A percentile compares a stretch with the other conserved stretches of the same genome.
Evolutionary conservation across 768 basidiomycete genomes (phyloP).

Genomic region (Kondoa malvinella): DNA sequence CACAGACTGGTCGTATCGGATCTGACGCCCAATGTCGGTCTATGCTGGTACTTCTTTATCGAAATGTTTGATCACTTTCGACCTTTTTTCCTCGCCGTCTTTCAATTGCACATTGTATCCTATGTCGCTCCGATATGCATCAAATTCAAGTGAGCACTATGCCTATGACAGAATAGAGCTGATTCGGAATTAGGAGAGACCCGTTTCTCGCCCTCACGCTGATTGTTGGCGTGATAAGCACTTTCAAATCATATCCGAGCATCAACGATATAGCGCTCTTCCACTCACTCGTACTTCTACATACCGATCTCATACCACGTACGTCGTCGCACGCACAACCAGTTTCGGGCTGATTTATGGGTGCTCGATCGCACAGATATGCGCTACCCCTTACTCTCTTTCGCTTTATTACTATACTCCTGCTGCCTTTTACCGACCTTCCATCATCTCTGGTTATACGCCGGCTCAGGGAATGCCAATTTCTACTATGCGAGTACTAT

Average conservation of each 20-base stretch:
- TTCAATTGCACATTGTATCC: conserved; percentile 65
- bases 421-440: conserved; percentile 79
- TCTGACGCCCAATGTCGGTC: conserved; percentile 77
- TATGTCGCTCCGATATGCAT: conserved; percentile 75
- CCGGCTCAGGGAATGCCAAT: conserved; percentile 90
- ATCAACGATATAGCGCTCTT: conserved; percentile 78
- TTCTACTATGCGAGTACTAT: conserved; percentile 94
- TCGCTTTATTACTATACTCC: conserved; percentile 43
- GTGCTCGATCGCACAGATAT: conserved; percentile 44
- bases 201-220: conserved; percentile 62
- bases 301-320: conserved; percentile 73
- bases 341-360: not conserved
- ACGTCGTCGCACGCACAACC: conserved; percentile 30
- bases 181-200: conserved; percentile 47
- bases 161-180: not conserved
- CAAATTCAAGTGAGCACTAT: conserved; percentile 53
- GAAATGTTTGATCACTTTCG: conserved; percentile 99
- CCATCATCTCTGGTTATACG: conserved; percentile 73
- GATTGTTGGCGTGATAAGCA: conserved; percentile 56
- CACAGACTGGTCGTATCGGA: conserved; percentile 66
- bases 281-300: conserved; percentile 58
- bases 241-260: conserved; percentile 82
- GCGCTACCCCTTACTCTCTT: conserved; percentile 31
- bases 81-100: conserved; percentile 84
- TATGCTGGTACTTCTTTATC: conserved; percentile 99